Evolutionary conservation across 306 rosid genomes (phyloP), one percentile per base, ranked within the genome.

Genomic region (Styphnolobium japonicum): DNA sequence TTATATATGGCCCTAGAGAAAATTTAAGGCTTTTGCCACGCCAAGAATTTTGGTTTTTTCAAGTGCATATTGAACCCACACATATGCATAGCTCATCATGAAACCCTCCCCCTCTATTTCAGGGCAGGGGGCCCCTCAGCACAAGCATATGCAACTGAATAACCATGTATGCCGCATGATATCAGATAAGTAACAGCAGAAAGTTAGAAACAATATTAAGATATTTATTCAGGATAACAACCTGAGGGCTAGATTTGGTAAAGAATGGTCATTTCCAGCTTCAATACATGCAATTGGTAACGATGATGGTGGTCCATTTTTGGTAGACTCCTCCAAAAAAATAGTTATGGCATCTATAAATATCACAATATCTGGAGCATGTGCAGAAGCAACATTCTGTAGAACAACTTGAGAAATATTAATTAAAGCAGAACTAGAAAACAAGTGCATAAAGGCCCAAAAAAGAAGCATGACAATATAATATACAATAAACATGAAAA

Each of bases 241-340:
- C 99, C 99, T 95, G 91, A 95, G 93, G 62, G 91, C 87, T 62
- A 95, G 85, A 77, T 95, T 91, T 73, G 99, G 99, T 78, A 95
- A 81, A 87, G 83, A 88, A 81, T 95, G 96, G 74, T 90, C 93
- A 55, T 77, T 73, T 80, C 99, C 98, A 75, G 97, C 92, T 85
- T 93, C 98, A 82, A 85, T 84, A 71, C 99, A 93, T 40, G 91
- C 96, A 84, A 91, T 87, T 21, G 94, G 99, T 46, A 90, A 77
- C 57, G 97, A 86, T 10, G 89, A 78, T 0, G 92, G 84, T 78
- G 87, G 85, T 79, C 92, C 96, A 62, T 75, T 84, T 77, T 78
- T 88, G 42, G 90, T 83, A 63, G 89, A 82, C 91, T 93, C 97
- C 82, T 86, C 99, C 67, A 83, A 84, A 80, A 91, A 87, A 83